Evolutionary conservation across 2,329 filamentous ascomycete species (phyloP).

Genomic region (Paramyrothecium roridum): DNA sequence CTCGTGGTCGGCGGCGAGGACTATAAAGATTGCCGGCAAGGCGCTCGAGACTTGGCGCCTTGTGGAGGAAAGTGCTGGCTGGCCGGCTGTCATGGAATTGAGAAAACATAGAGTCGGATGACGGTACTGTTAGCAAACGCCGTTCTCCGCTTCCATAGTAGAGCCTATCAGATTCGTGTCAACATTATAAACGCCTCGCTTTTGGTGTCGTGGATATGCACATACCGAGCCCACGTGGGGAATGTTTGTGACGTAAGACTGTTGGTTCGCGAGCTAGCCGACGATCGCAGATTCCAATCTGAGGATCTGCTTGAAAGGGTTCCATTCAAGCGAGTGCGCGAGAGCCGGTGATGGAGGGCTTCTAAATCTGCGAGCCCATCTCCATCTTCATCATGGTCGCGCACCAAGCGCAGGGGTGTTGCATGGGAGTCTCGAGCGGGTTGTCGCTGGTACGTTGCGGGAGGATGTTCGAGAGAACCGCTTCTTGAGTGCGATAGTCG

Average conservation of each 20-base stretch:
- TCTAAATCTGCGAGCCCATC: constrained; percentile 61
- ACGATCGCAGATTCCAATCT: constrained; percentile 51
- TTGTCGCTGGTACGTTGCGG: constrained; percentile 38
- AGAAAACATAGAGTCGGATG: constrained; percentile 44
- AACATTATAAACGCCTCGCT: not conserved
- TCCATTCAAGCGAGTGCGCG: constrained; percentile 49
- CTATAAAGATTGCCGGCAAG: constrained; percentile 42
- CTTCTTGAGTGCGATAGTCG: constrained; percentile 35
- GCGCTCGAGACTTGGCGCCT: constrained; percentile 48
- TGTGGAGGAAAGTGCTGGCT: constrained; percentile 40
- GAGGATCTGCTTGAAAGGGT: constrained; percentile 47
- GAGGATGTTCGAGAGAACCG: constrained; percentile 48
- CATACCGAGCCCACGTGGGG: constrained; percentile 49
- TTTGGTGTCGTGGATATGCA: not conserved
- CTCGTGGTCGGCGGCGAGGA: constrained; percentile 40
- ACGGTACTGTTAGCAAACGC: constrained; percentile 44
- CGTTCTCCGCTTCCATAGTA: constrained; percentile 70
- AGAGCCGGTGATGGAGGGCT: constrained; percentile 48
- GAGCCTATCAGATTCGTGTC: constrained; percentile 36
- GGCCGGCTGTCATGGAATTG: constrained; percentile 45
- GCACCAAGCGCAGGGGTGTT: constrained; percentile 42
- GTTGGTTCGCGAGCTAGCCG: constrained; percentile 43
- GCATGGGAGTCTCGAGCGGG: constrained; percentile 27
- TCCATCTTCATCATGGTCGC: constrained; percentile 61
- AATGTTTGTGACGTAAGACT: constrained; percentile 38